phyloP scores from a whole-genome alignment of 78 protist genomes.

The Dictyostelium brefeldianum region DNA sequence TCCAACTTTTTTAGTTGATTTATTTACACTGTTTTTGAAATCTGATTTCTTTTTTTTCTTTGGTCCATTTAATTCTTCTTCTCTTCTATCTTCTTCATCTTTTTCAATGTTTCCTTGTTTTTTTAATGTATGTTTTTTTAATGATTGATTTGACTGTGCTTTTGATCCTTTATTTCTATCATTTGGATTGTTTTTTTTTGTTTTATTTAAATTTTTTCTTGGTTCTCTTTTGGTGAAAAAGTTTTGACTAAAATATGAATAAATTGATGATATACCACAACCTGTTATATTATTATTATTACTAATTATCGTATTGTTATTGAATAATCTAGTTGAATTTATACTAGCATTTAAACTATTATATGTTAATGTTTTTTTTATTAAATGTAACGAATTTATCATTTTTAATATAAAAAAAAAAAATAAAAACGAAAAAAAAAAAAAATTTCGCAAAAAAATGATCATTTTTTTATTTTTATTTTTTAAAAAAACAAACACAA shows the following conservation, averaged over 20 bases:
- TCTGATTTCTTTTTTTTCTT: not conserved
- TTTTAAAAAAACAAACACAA: no score
- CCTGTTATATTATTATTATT: no score
- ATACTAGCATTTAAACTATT: not conserved
- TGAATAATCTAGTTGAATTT: not conserved
- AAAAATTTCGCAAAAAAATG: not conserved
- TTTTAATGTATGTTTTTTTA: conserved; percentile 8
- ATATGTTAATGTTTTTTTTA: not conserved
- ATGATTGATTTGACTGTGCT: not conserved
- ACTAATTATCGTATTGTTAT: not conserved
- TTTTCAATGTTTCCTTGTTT: not conserved
- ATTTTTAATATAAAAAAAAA: not conserved
- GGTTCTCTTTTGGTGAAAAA: conserved; percentile 17
- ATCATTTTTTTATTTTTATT: no score
- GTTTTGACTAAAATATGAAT: not conserved
- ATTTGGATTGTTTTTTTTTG: not conserved
- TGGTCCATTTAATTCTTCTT: not conserved
- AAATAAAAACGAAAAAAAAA: not conserved
- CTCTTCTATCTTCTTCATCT: not conserved
- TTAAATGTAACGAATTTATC: not conserved
- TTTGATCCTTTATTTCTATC: conserved; percentile 2
- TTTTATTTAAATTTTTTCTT: not conserved
- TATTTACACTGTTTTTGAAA: no score
- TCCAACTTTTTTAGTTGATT: not conserved
- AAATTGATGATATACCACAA: not conserved